These are phyloP conservation scores for Umbelopsis sp. DNA, from an alignment of 192 early-diverging fungal species.

Conservation along the genomic window DNA sequence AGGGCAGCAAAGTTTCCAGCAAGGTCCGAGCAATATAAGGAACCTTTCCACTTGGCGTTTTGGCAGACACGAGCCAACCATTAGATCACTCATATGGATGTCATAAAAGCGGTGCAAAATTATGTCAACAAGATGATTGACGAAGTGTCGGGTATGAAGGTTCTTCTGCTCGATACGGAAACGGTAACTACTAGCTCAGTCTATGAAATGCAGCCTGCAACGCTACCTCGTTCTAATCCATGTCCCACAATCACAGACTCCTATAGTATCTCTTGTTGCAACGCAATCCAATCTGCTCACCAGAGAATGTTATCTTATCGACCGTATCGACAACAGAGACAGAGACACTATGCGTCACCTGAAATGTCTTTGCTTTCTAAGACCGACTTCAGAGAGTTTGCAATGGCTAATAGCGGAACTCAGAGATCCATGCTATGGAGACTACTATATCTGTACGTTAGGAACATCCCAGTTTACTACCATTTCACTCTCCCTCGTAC, in stretches of 20 bases:
- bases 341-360: slow-evolving; percentile 94
- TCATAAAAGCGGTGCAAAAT: slow-evolving; percentile 78
- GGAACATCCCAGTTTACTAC: neutral
- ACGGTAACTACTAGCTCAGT: slow-evolving; percentile 60
- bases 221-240: neutral
- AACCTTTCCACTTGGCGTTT: too few species aligned
- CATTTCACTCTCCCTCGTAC: neutral
- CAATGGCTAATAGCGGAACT: slow-evolving; percentile 90
- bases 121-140: slow-evolving; percentile 92
- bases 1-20: too few species aligned
- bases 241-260: slow-evolving; percentile 60
- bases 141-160: slow-evolving; percentile 97
- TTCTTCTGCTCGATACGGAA: slow-evolving; percentile 89
- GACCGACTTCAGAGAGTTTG: slow-evolving; percentile 84
- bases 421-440: slow-evolving; percentile 88
- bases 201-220: neutral
- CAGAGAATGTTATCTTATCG: slow-evolving; percentile 93
- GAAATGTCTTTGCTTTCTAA: slow-evolving; percentile 91
- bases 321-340: slow-evolving; percentile 83
- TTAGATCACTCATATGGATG: slow-evolving; percentile 57
- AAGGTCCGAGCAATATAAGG: too few species aligned
- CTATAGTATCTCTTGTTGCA: slow-evolving; percentile 90
- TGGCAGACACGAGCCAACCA: too few species aligned
- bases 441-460: slow-evolving; percentile 89
- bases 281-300: slow-evolving; percentile 92